These are phyloP conservation scores for Fulvia fulva DNA, from an alignment of 2,329 filamentous ascomycete species.

Conservation along the genomic window DNA sequence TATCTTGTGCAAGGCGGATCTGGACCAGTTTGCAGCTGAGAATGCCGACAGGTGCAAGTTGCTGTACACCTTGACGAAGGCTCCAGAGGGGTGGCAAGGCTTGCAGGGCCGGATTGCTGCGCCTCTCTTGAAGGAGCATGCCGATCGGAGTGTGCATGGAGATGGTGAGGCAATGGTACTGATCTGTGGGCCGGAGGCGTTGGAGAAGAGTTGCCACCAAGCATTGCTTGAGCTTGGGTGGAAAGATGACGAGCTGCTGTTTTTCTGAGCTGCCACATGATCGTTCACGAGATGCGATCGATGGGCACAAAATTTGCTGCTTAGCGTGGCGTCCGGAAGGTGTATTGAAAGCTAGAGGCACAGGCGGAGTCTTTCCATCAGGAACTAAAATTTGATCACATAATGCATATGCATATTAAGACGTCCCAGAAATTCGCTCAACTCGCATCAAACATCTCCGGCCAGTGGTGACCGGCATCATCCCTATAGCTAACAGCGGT, in stretches of 20 bases:
- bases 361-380: neutral
- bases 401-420: neutral
- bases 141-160: slow-evolving; percentile 33
- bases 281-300: neutral
- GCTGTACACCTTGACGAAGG: slow-evolving; percentile 65
- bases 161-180: slow-evolving; percentile 58
- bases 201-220: slow-evolving; percentile 64
- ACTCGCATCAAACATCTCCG: neutral
- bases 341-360: neutral
- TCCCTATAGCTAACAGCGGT: neutral
- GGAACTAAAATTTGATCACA: neutral
- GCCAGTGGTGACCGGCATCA: neutral
- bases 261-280: slow-evolving; percentile 54
- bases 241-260: slow-evolving; percentile 67
- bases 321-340: too few relatives aligned
- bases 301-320: neutral
- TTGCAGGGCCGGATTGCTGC: slow-evolving; percentile 62
- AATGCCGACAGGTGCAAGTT: slow-evolving; percentile 59
- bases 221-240: slow-evolving; percentile 63
- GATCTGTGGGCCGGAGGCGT: slow-evolving; percentile 71
- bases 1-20: slow-evolving; percentile 71
- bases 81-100: slow-evolving; percentile 63
- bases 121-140: slow-evolving; percentile 59
- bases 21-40: slow-evolving; percentile 59
- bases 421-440: neutral